Base-by-base conservation (phyloP, 495 filamentous ascomycete species). In the Tetracladium marchalianum region DNA sequence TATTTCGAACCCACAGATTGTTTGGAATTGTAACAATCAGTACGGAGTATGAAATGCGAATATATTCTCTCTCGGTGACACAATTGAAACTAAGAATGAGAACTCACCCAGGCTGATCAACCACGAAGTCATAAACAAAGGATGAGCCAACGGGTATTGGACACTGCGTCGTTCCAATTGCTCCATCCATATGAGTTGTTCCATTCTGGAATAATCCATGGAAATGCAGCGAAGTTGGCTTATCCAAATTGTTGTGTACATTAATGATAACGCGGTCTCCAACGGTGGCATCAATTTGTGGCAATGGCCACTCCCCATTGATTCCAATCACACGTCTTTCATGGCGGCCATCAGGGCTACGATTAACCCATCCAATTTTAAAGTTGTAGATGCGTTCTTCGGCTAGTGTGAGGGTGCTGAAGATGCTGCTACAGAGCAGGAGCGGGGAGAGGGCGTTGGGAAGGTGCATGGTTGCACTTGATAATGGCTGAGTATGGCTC, bases 271-370 rank as follows among this genome's bases (percentile, higher is more conserved):
- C 57, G 16, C 67, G 71, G 51, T 92, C 87, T n/a, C 82, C 82
- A 44, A 81, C 69, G 46, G 75, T 72, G 35, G 81, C 81, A 48
- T 86, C 72, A 32, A 90, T 77, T 8, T 63, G 54, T 6, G 84
- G 86, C 36, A 80, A 69, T 11, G 86, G 85, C 83, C 82, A 90
- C 51, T 78, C 62, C 9, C 72, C 72, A 61, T 92, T 90, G 64
- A 92, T 84, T 31, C 83, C 82, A 52, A 92, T 82, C 15, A 82
- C 75, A n/a, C 78, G 75, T 8, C 88, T 71, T 0, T 74, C 68
- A 3, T 67, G 68, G 12, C 72, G 73, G 3, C 81, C 83, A 64
- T 90, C 84, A 1, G 86, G 86, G 46, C 71, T 75, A 4, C 77
- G 77, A 45, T 65, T 76, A 1, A 87, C 78, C 84, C 84, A 89